Evolutionary conservation across 169 alveolate species (phyloP).

Genomic region (Toxoplasma gondii): DNA sequence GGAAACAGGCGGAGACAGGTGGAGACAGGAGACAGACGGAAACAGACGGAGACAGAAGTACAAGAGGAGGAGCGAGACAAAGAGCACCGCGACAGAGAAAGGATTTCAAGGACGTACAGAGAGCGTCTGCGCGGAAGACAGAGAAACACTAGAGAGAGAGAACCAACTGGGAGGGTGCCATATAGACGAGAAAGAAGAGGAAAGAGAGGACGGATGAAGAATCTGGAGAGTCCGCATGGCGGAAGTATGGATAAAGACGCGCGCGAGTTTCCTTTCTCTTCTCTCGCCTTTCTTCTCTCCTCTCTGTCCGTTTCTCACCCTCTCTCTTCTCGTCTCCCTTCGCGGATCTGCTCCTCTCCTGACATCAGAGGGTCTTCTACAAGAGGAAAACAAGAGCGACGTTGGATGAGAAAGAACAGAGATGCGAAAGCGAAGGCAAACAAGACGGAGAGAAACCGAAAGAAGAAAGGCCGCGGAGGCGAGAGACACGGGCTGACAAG

Average conservation of each 20-base stretch:
- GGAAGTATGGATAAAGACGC: not conserved
- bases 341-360: not conserved
- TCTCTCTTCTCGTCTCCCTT: not conserved
- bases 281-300: not conserved
- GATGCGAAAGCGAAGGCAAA: not conserved
- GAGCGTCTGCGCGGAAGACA: not conserved
- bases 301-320: no score
- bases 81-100: not conserved
- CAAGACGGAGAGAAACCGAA: not conserved
- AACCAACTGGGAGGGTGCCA: not conserved
- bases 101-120: not conserved
- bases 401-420: not conserved
- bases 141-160: not conserved
- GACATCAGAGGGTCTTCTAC: not conserved
- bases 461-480: not conserved
- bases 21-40: not conserved
- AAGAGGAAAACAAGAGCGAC: no score
- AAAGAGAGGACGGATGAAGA: not conserved
- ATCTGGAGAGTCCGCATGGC: no score
- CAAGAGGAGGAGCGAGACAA: not conserved
- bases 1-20: not conserved
- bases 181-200: not conserved
- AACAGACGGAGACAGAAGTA: not conserved
- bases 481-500: not conserved
- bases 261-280: not conserved